Conservation (phyloP, 2,329 filamentous ascomycete genomes). For the Ceratocystis huliohia region DNA sequence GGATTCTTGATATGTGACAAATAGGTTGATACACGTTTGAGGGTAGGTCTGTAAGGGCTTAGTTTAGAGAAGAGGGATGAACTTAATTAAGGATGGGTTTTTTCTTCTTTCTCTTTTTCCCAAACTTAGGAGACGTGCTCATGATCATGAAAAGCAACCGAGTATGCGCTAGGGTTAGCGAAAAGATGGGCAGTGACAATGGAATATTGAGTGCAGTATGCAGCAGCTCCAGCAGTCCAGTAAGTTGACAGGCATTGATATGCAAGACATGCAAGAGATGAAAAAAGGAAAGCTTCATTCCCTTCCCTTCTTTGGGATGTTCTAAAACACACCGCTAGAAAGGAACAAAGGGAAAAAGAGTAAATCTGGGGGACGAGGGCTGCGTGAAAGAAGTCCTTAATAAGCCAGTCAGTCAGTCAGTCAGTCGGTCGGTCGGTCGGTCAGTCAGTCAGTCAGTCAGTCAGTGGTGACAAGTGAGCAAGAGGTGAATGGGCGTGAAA, state of each 20-base stretch:
- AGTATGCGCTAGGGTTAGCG: too few relatives aligned
- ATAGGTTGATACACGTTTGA: not conserved
- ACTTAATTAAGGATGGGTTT: not conserved
- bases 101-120: not conserved
- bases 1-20: not conserved
- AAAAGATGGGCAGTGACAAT: not conserved
- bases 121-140: not conserved
- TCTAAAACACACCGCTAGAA: slow-evolving; percentile 6
- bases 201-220: not conserved
- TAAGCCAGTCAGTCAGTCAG: too few relatives aligned
- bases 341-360: not conserved
- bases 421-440: too few relatives aligned
- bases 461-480: not conserved
- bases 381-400: too few relatives aligned
- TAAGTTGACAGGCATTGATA: not conserved
- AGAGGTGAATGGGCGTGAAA: not conserved
- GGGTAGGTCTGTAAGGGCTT: not conserved
- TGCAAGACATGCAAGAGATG: not conserved
- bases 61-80: not conserved
- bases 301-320: not conserved
- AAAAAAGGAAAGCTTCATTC: not conserved
- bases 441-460: too few relatives aligned
- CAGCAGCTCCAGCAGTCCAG: not conserved
- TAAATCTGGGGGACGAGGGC: not conserved
- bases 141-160: too few relatives aligned